A percentile compares a stretch with the other conserved stretches of the same genome.
phyloP scores from a whole-genome alignment of 2,329 filamentous ascomycete genomes.

The Clonostachys byssicola region DNA sequence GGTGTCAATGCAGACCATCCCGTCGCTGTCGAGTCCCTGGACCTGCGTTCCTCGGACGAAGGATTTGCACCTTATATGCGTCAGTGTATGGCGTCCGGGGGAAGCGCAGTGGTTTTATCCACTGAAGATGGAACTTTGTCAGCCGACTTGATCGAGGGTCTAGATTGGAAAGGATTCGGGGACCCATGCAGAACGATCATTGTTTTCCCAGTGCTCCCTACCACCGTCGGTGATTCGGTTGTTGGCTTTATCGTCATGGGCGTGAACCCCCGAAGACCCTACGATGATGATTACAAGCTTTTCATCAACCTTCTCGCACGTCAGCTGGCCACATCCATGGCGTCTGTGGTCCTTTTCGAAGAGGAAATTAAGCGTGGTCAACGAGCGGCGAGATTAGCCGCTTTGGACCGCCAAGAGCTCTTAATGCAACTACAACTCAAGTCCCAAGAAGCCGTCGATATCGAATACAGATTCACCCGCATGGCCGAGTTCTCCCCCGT shows the following conservation, averaged over 20 bases:
- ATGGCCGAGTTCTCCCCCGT: slow-evolving; percentile 84
- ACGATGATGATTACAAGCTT: slow-evolving; percentile 75
- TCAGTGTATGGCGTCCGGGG: slow-evolving; percentile 64
- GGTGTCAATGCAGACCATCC: slow-evolving; percentile 64
- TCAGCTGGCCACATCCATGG: slow-evolving; percentile 75
- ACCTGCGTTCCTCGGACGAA: slow-evolving; percentile 64
- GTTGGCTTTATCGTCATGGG: slow-evolving; percentile 78
- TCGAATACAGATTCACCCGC: slow-evolving; percentile 74
- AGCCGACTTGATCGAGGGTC: slow-evolving; percentile 56
- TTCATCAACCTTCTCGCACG: slow-evolving; percentile 72
- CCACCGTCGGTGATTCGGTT: slow-evolving; percentile 63
- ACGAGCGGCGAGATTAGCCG: slow-evolving; percentile 68
- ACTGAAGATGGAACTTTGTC: slow-evolving; percentile 65
- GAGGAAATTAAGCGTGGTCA: slow-evolving; percentile 76
- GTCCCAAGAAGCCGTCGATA: slow-evolving; percentile 58
- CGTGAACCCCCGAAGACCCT: slow-evolving; percentile 72
- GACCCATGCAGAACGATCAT: slow-evolving; percentile 68
- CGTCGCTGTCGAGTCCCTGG: slow-evolving; percentile 56
- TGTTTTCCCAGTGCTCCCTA: slow-evolving; percentile 75
- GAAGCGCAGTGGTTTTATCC: slow-evolving; percentile 63
- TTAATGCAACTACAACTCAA: slow-evolving; percentile 68
- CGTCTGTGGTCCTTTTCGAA: slow-evolving; percentile 78
- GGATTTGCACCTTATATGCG: slow-evolving; percentile 75
- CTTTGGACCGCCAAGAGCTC: slow-evolving; percentile 71
- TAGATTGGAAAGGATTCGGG: slow-evolving; percentile 68